These are phyloP conservation scores for Mycena leptocephala DNA, from an alignment of 768 basidiomycete genomes.

Conservation along the genomic window DNA sequence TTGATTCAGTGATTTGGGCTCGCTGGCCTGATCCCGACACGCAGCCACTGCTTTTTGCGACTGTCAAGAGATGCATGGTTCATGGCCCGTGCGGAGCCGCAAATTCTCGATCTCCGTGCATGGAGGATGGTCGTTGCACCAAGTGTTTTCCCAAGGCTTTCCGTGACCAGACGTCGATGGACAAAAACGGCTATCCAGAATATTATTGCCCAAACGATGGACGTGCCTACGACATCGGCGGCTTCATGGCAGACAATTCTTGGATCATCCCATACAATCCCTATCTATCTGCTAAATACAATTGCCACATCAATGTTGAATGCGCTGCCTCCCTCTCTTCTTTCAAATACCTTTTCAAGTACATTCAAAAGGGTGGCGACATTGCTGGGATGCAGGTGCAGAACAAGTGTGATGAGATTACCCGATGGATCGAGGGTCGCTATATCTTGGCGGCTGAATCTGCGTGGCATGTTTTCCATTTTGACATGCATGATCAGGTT, in stretches of 20 bases:
- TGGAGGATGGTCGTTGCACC: no score
- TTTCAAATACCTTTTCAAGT: no score
- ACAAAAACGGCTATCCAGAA: no score
- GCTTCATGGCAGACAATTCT: conserved; percentile 40
- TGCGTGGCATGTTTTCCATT: conserved; percentile 31
- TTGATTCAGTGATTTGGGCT: conserved; percentile 55
- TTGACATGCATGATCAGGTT: conserved; percentile 44
- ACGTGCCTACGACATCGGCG: no score
- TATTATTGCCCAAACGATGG: no score
- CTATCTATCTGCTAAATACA: conserved; percentile 45
- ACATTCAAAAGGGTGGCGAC: no score
- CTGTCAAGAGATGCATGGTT: conserved; percentile 54
- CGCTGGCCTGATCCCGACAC: no score
- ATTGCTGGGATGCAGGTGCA: background rate
- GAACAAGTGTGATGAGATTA: conserved; percentile 50
- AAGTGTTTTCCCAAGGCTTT: no score
- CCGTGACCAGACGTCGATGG: no score
- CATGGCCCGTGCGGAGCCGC: conserved; percentile 56
- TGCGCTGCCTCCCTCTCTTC: conserved; percentile 44
- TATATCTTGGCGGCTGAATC: background rate
- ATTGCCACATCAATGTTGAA: conserved; percentile 62
- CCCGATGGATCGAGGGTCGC: conserved; percentile 25
- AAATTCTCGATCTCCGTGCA: conserved; percentile 45
- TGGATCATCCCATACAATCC: conserved; percentile 54
- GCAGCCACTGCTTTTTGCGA: no score